Base-by-base conservation (phyloP, 2,329 filamentous ascomycete genomes). In the Colletotrichum horii region DNA sequence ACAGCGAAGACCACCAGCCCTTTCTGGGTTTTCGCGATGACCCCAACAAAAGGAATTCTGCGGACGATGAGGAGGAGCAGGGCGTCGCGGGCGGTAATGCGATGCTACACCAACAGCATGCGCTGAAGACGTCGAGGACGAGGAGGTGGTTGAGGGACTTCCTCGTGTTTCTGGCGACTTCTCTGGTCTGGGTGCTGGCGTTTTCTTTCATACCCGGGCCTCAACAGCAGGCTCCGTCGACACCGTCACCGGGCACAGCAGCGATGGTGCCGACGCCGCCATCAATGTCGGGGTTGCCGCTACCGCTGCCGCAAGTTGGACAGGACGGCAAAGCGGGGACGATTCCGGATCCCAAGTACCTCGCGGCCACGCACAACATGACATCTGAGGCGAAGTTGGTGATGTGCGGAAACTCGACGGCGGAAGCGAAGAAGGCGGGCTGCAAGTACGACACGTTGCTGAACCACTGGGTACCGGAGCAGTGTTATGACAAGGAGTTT, bases 401-500 rank as follows among this genome's bases (percentile, higher is more conserved):
- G 16, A 64, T 58, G 19, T 81, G 80, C 66, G 79, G 79, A 3
- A 78, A 74, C 60, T 77, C 80, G 7, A 69, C 76, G 4, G 26
- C 36, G 16, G 76, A 78, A 32, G 80, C 80, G 11, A 76, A 65
- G 16, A 58, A 66, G 4, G 62, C 56, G 1, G 75, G 74, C 16
- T 81, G 80, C 78, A 71, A 56, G 12, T 81, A 80, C 36, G 79
- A 80, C 67, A 78, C 80, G 22, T 70, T 81, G 4, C 32, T 80
- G 14, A 81, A 81, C 66, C 76, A 78, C 55, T 81, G 79, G 79
- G 79, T 81, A 14, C 80, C 78, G 8, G 70, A 72, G 38, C 70
- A 75, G 8, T 80, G 79, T 71, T 74, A 69, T 66, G 79, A 80
- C 64, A 68, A 71, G 32, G 80, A 80, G 56, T 79, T 72, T 30